Base-by-base conservation (phyloP, 2,329 filamentous ascomycete genomes). In the Aschersonia sp. region DNA sequence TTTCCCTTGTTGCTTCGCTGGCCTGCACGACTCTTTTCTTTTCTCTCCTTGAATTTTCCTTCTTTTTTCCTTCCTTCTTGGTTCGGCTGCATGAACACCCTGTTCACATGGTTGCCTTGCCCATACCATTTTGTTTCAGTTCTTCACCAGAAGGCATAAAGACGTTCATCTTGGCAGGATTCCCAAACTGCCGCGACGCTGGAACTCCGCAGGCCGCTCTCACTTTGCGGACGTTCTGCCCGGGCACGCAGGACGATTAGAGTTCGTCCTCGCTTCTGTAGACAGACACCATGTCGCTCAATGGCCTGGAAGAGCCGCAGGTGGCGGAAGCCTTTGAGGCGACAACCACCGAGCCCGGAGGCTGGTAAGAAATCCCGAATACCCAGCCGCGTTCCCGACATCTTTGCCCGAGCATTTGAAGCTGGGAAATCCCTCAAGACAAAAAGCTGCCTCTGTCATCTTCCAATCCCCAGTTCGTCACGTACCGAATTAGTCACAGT, bases 261-360 rank as follows among this genome's bases (percentile, higher is more conserved):
- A 22, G 22, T 22, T 22, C 22, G 22, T 22, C 22, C 22, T 22
- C 22, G 22, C 22, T 22, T 22, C 3, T 37, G 12, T 37, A 29
- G 41, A 30, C 45, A 29, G 42, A 63, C 64, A 56, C 48, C 51
- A 97, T 97, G 90, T 95, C 90, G 73, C 75, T 97, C 67, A 95
- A 95, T 80, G 92, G 92, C 54, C 75, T 97, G 68, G 89, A 95
- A 70, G 77, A 80, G 69, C 71, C 76, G 56, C 77, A 79, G 61
- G 77, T 98, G 67, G 78, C 81, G 67, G 87, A 94, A 69, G 88
- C 89, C 59, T 83, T 94, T 67, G 84, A 89, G 61, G 72, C 78
- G 57, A 85, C 87, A 48, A 72, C 82, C 57, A 77, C 77, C 50
- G 92, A 97, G 67, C 79, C 87, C 49, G 89, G 88, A 70, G 89